These are phyloP conservation scores for Mycena kentingensis DNA, from an alignment of 768 basidiomycete species.

Conservation along the genomic window DNA sequence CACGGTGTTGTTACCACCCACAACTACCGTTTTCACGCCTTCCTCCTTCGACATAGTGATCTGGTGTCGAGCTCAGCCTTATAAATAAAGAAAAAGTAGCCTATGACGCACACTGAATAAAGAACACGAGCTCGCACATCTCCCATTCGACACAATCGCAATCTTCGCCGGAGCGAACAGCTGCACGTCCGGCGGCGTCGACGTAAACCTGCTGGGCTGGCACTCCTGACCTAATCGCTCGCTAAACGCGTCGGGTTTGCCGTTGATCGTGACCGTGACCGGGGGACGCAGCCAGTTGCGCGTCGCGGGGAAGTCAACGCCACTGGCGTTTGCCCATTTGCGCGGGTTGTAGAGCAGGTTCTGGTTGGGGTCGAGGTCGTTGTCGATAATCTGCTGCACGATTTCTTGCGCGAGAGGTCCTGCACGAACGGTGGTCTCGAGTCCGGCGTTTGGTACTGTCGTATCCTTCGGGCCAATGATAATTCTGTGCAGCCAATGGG, in stretches of 20 bases:
- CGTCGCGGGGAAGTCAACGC: slow-evolving; percentile 41
- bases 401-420: slow-evolving; percentile 53
- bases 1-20: slow-evolving; percentile 50
- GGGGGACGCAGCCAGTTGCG: slow-evolving; percentile 51
- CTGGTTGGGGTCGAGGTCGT: slow-evolving; percentile 44
- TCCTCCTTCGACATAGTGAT: slow-evolving; percentile 62
- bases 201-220: slow-evolving; percentile 30
- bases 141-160: slow-evolving; percentile 56
- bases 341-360: slow-evolving; percentile 51
- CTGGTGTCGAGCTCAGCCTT: too few species aligned
- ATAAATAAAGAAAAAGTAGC: not conserved
- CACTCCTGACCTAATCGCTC: slow-evolving; percentile 50
- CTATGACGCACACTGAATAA: slow-evolving; percentile 42
- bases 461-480: slow-evolving; percentile 54
- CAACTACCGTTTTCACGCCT: slow-evolving; percentile 54
- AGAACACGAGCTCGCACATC: slow-evolving; percentile 50
- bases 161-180: slow-evolving; percentile 53
- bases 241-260: slow-evolving; percentile 51
- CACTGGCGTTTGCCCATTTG: slow-evolving; percentile 50
- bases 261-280: slow-evolving; percentile 46
- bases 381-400: slow-evolving; percentile 43
- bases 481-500: slow-evolving; percentile 54
- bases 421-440: slow-evolving; percentile 52
- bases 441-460: slow-evolving; percentile 42
- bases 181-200: slow-evolving; percentile 43